Evolutionary conservation across 805 yeast genomes (phyloP).

Genomic region (Monosporozyma solicola): DNA sequence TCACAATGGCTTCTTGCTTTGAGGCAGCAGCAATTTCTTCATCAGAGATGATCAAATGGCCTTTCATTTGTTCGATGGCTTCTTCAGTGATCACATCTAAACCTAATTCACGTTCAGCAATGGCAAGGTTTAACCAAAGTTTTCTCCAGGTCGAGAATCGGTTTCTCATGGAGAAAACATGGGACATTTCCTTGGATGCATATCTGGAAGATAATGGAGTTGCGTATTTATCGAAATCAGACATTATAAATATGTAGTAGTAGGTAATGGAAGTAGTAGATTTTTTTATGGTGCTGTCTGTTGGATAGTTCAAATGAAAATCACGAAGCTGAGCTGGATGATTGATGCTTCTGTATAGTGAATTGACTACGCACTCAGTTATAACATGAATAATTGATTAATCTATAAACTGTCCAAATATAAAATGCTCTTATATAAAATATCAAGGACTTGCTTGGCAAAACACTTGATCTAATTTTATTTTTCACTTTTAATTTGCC

Average conservation of each 20-base stretch:
- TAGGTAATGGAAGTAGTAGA: not conserved
- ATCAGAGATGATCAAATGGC: conserved; percentile 75
- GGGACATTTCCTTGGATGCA: conserved; percentile 96
- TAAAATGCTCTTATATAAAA: not conserved
- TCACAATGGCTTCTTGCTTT: conserved; percentile 91
- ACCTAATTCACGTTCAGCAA: conserved; percentile 91
- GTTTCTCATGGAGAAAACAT: conserved; percentile 83
- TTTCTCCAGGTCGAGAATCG: conserved; percentile 98
- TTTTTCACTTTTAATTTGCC: not conserved
- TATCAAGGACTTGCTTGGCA: not conserved
- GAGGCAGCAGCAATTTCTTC: conserved; percentile 86
- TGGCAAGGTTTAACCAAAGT: conserved; percentile 90
- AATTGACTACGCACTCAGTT: not conserved
- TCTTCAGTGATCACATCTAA: conserved; percentile 76
- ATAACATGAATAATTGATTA: not conserved
- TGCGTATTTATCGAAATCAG: conserved; percentile 59
- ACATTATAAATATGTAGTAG: conserved; percentile 13
- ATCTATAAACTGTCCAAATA: not conserved
- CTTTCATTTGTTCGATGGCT: conserved; percentile 79
- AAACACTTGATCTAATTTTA: not conserved
- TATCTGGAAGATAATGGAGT: conserved; percentile 95
- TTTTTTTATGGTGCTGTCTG: too few species aligned
- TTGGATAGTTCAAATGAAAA: not conserved
- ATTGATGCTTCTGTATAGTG: not conserved
- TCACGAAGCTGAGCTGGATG: not conserved